Evolutionary conservation across 1,139 yeast genomes (phyloP).

Genomic region (Candida smagusa): DNA sequence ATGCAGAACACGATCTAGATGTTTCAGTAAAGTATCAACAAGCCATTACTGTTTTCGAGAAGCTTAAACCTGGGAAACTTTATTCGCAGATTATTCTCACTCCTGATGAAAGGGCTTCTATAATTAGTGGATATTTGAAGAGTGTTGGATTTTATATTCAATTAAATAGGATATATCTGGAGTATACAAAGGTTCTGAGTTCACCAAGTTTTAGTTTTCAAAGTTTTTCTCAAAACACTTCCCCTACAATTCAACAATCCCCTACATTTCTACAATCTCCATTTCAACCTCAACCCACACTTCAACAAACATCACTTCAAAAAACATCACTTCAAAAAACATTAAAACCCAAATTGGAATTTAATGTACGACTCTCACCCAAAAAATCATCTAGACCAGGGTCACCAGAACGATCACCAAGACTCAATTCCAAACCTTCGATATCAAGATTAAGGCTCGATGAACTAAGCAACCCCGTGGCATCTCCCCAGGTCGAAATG

Average conservation of each 20-base stretch:
- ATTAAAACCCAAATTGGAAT: conserved; percentile 6
- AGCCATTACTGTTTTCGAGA: conserved; percentile 18
- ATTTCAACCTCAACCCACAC: not conserved
- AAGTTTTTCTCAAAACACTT: conserved; percentile 1
- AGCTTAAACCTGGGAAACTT: conserved; percentile 14
- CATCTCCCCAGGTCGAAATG: conserved; percentile 8
- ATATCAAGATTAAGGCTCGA: conserved; percentile 21
- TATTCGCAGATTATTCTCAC: conserved; percentile 11
- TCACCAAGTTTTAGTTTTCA: conserved; percentile 3
- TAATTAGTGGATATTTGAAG: conserved; percentile 47
- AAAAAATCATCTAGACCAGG: conserved; percentile 4
- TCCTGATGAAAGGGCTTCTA: conserved; percentile 39
- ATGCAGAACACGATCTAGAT: conserved; percentile 45
- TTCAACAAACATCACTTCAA: not conserved
- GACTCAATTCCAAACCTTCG: conserved; percentile 21
- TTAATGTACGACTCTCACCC: conserved; percentile 4
- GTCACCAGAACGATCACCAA: conserved; percentile 4
- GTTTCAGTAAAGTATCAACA: conserved; percentile 14
- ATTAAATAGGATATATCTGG: conserved; percentile 53
- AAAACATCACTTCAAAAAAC: not conserved
- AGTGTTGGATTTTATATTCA: conserved; percentile 58
- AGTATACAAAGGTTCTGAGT: conserved; percentile 18
- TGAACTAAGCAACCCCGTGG: conserved; percentile 24
- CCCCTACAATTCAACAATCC: not conserved
- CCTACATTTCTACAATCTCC: too few species aligned